Conservation (phyloP, 2,329 filamentous ascomycete species). For the Trichoderma atroviride region DNA sequence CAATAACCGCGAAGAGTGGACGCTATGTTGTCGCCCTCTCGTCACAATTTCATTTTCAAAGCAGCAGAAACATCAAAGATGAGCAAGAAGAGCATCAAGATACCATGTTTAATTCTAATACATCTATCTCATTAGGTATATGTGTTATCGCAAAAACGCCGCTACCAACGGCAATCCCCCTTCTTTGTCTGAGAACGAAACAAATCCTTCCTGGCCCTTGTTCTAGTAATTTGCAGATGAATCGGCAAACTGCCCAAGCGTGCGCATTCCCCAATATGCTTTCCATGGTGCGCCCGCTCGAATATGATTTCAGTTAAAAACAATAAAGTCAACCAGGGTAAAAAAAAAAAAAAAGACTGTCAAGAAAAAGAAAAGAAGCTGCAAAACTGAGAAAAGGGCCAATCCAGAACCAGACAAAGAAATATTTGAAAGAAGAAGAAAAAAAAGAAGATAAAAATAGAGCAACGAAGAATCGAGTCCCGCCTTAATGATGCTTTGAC, state of each 20-base stretch:
- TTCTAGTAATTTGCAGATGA: not conserved
- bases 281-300: constrained; percentile 14
- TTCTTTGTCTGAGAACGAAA: not conserved
- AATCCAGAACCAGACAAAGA: constrained; percentile 16
- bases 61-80: no score
- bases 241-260: not conserved
- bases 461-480: constrained; percentile 6
- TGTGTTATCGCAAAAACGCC: constrained; percentile 11
- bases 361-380: constrained; percentile 2
- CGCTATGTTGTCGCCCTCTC: not conserved
- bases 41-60: not conserved
- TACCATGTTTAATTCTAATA: constrained; percentile 14
- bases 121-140: constrained; percentile 26
- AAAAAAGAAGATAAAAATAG: not conserved
- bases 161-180: not conserved
- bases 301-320: constrained; percentile 2
- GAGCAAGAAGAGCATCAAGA: not conserved
- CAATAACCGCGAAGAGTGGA: not conserved
- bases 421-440: not conserved
- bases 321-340: not conserved
- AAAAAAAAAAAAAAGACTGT: not conserved
- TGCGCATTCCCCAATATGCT: constrained; percentile 17
- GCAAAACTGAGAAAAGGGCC: not conserved
- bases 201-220: constrained; percentile 3
- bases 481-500: constrained; percentile 13